Evolutionary conservation across 192 early-diverging fungal species (phyloP).

Genomic region (Spinellus fusiger): DNA sequence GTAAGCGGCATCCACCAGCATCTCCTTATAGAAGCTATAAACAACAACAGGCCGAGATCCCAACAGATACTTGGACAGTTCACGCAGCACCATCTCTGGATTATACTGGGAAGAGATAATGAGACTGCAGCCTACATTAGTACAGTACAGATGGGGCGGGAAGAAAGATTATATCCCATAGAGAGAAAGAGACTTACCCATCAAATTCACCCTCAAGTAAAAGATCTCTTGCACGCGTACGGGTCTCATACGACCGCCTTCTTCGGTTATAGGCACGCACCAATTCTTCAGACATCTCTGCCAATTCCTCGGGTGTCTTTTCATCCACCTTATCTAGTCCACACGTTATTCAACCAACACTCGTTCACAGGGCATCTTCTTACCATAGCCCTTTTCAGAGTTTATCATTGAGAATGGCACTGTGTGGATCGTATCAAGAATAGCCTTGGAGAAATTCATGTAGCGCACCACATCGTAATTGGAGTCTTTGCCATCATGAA

Average conservation of each 20-base stretch:
- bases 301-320: constrained; percentile 8
- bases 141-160: not conserved
- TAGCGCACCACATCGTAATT: constrained; percentile 73
- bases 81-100: constrained; percentile 63
- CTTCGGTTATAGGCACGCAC: constrained; percentile 48
- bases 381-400: constrained; percentile 52
- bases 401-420: constrained; percentile 70
- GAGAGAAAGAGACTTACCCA: constrained; percentile 28
- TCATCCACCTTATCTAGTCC: constrained; percentile 5
- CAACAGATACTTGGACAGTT: constrained; percentile 67
- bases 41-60: constrained; percentile 82
- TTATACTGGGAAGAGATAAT: constrained; percentile 78
- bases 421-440: constrained; percentile 47
- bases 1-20: constrained; percentile 53
- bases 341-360: not conserved
- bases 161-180: no score
- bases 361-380: not conserved
- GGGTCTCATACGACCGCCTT: constrained; percentile 39
- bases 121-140: constrained; percentile 37
- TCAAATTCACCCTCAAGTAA: constrained; percentile 64
- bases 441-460: constrained; percentile 62
- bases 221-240: constrained; percentile 43
- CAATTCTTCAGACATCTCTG: constrained; percentile 26
- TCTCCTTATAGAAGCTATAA: constrained; percentile 67
- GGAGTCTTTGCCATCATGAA: constrained; percentile 69